These are phyloP conservation scores for Verticillium klebahnii DNA, from an alignment of 2,329 filamentous ascomycete species.

Conservation along the genomic window DNA sequence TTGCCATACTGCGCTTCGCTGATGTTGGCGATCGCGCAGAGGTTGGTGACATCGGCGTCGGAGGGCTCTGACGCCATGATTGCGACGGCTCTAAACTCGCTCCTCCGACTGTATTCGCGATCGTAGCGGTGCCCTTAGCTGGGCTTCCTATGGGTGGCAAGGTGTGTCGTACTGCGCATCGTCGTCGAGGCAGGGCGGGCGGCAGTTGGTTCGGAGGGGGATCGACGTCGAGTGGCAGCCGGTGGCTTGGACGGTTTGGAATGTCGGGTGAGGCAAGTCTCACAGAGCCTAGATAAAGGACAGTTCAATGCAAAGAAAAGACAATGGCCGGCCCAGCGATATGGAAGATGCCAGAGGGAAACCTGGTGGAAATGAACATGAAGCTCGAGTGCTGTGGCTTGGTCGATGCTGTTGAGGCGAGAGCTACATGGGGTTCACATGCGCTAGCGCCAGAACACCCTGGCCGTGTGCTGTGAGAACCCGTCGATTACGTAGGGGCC, in stretches of 20 bases:
- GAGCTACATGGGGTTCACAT: neutral
- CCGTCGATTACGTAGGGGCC: neutral
- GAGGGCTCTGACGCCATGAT: conserved; percentile 26
- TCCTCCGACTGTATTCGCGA: neutral
- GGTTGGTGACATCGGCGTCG: conserved; percentile 29
- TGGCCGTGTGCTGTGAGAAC: neutral
- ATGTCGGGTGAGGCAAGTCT: neutral
- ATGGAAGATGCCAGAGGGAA: neutral
- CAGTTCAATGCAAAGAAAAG: neutral
- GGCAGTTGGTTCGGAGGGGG: neutral
- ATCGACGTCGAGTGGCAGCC: neutral
- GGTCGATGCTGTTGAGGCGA: neutral
- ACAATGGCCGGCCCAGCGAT: neutral
- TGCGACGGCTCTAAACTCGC: neutral
- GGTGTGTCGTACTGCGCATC: neutral
- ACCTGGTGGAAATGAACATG: neutral
- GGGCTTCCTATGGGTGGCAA: neutral
- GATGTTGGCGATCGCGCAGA: conserved; percentile 37
- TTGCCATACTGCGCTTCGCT: conserved; percentile 28
- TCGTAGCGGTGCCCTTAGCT: neutral
- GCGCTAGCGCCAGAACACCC: neutral
- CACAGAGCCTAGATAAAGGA: neutral
- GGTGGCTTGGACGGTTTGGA: neutral
- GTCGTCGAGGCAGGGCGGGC: neutral
- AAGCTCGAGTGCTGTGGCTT: neutral